These are phyloP conservation scores for Trapa bicornis DNA, from an alignment of 345 rosid species.

Conservation along the genomic window DNA sequence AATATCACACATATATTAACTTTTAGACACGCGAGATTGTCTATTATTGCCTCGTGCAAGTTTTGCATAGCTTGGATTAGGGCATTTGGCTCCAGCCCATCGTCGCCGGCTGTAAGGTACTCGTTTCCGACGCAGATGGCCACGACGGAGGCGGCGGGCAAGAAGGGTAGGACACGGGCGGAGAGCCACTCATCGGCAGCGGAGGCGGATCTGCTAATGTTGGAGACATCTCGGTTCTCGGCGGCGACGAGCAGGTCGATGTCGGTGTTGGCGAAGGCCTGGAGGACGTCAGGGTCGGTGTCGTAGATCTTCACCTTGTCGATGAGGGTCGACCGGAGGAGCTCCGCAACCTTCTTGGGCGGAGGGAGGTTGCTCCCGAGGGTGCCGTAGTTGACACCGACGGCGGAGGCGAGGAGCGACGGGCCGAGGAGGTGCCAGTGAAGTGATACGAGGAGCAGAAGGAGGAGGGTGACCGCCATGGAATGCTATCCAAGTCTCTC, in stretches of 20 bases:
- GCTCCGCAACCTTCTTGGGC: conserved; percentile 47
- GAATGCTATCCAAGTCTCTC: not conserved
- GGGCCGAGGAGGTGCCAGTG: conserved; percentile 9
- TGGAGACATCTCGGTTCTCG: conserved; percentile 37
- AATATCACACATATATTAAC: no score
- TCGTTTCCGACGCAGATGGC: conserved; percentile 50
- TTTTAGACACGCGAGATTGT: not conserved
- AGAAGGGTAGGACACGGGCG: conserved; percentile 36
- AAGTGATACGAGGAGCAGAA: conserved; percentile 6
- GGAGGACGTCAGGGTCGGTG: conserved; percentile 48
- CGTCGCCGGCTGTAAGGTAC: conserved; percentile 33
- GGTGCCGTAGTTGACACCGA: conserved; percentile 57
- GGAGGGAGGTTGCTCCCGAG: conserved; percentile 57
- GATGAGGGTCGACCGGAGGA: conserved; percentile 53
- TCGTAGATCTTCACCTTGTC: conserved; percentile 60
- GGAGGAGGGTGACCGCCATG: conserved; percentile 12
- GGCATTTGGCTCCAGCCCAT: conserved; percentile 26
- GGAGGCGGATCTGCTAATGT: conserved; percentile 29
- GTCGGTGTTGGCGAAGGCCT: conserved; percentile 56
- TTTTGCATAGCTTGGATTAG: conserved; percentile 47
- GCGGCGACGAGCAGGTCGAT: conserved; percentile 49
- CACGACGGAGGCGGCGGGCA: conserved; percentile 47
- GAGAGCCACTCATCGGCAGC: conserved; percentile 46
- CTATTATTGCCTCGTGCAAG: conserved; percentile 19
- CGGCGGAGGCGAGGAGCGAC: conserved; percentile 13